These are phyloP conservation scores for Amanita pallidorosea DNA, from an alignment of 768 basidiomycete genomes.

Conservation along the genomic window DNA sequence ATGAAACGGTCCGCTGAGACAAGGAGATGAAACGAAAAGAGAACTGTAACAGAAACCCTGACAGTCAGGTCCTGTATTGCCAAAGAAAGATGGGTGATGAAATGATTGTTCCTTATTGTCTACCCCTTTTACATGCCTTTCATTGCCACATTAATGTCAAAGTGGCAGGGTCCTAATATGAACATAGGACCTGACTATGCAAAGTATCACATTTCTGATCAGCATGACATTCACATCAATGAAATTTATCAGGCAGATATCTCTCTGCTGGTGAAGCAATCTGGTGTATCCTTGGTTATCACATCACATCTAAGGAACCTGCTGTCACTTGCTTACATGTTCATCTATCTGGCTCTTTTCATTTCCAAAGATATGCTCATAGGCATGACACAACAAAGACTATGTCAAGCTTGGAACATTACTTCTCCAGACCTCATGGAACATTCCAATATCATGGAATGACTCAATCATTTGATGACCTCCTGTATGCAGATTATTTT, in stretches of 20 bases:
- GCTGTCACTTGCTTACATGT: conserved; percentile 21
- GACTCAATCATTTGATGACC: too few species aligned
- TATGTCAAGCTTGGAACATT: too few species aligned
- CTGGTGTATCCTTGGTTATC: conserved; percentile 24
- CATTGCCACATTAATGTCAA: conserved; percentile 28
- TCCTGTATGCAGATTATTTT: too few species aligned
- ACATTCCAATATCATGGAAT: too few species aligned
- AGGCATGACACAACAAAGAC: too few species aligned
- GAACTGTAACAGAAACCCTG: too few species aligned
- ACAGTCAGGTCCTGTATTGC: not conserved
- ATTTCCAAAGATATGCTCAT: too few species aligned
- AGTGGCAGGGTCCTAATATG: conserved; percentile 9
- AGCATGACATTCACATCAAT: conserved; percentile 11
- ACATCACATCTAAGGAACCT: conserved; percentile 22
- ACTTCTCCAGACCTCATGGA: too few species aligned
- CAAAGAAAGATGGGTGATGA: not conserved
- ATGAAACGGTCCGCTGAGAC: too few species aligned
- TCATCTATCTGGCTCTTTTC: conserved; percentile 12
- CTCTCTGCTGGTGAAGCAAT: conserved; percentile 23
- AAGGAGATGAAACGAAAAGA: too few species aligned
- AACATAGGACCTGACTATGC: too few species aligned
- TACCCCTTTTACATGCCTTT: conserved; percentile 16
- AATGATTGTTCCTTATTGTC: not conserved
- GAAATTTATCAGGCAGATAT: conserved; percentile 22
- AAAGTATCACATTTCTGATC: conserved; percentile 8